These are phyloP conservation scores for Coniochaeta sp. DNA, from an alignment of 2,329 filamentous ascomycete species.

Conservation along the genomic window DNA sequence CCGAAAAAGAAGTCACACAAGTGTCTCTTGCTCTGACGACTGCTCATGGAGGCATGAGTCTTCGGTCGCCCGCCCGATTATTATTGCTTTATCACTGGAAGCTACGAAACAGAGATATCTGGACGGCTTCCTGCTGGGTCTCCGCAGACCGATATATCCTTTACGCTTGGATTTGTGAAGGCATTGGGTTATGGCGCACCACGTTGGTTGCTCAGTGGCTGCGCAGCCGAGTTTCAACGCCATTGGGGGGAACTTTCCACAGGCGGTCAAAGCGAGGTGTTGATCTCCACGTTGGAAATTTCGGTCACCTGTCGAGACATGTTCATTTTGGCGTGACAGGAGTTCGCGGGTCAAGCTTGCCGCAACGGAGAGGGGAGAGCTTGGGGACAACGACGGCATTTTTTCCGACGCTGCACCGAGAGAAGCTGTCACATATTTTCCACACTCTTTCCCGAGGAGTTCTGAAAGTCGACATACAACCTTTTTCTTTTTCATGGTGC, in stretches of 20 bases:
- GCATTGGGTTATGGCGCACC: background rate
- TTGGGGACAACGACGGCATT: background rate
- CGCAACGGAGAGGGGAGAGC: background rate
- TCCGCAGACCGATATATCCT: background rate
- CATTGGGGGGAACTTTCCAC: background rate
- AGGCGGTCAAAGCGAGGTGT: background rate
- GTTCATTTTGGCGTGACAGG: background rate
- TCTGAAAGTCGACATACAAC: background rate
- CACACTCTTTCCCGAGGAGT: background rate
- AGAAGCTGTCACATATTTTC: background rate
- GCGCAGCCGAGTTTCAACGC: background rate
- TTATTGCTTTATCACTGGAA: background rate
- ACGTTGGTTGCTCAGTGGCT: background rate
- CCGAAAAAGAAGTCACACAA: constrained; percentile 70
- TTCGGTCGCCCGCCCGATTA: constrained; percentile 5
- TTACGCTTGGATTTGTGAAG: background rate
- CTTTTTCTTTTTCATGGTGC: constrained; percentile 10
- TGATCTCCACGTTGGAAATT: background rate
- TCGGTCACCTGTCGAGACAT: background rate
- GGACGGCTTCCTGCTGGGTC: constrained; percentile 5
- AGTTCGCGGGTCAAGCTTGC: background rate
- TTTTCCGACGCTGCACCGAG: background rate
- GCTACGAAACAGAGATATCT: constrained; percentile 5
- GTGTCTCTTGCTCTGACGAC: constrained; percentile 60
- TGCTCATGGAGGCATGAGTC: constrained; percentile 13